Evolutionary conservation across 2,329 filamentous ascomycete species (phyloP), one percentile per base, ranked within the genome.

Genomic region (Fusarium sp.): DNA sequence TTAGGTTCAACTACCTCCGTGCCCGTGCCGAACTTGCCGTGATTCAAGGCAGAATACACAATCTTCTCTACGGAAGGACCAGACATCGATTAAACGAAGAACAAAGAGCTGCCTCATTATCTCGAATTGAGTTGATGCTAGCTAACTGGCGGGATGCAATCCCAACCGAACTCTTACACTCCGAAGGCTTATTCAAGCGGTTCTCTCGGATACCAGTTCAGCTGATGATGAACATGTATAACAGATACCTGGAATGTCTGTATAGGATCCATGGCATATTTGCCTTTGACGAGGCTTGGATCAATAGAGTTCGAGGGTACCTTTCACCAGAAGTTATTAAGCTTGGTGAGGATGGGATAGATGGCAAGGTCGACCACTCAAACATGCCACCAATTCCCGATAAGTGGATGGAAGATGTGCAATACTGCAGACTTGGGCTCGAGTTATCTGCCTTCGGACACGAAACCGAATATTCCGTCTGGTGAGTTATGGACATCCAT

Each of bases 221-320:
- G 9, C 18, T 67, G 35, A 67, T 67, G 64, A 58, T 58, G 50
- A 67, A 63, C 22, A 67, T 67, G 59, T 63, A 63, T 6, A 67
- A 67, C 47, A 67, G 64, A 22, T 31, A 67, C 27, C 59, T 67
- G 10, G 64, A 67, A 20, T 67, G 64, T 6, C 8, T 62, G 9
- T 67, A 42, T 38, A 62, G 64, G 35, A 62, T 67, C 11, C 40
- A 63, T 14, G 31, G 42, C 11, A 58, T 67, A 29, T 63, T 62
- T 50, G 24, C 64, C 13, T 67, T 67, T 40, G 59, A 67, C 13
- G 45, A 67, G 27, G 64, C 59, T 7, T 67, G 64, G 64, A 56
- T 67, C 24, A 38, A n/a, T 22, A 62, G 59, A 29, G 52, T 67
- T 14, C 58, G 38, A 9, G 5, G 59, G 16, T 67, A 67, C 20